Evolutionary conservation across 202 grass and related monocot species (phyloP).

Genomic region (Schoenoplectus triqueter): DNA sequence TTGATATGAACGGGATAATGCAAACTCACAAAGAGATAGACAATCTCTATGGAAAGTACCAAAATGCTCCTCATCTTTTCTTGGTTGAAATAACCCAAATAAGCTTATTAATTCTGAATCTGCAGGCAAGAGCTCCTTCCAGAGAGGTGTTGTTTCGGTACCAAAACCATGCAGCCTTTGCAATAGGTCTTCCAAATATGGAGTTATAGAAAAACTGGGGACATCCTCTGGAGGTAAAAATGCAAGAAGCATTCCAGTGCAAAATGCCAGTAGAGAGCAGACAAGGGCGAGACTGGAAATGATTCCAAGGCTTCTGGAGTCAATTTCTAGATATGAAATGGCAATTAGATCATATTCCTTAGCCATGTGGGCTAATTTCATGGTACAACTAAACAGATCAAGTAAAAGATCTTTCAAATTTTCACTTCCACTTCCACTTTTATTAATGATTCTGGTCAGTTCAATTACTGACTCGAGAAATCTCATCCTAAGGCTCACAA

Average conservation of each 20-base stretch:
- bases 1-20: slow-evolving; percentile 50
- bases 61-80: slow-evolving; percentile 46
- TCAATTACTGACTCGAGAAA: slow-evolving; percentile 63
- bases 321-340: slow-evolving; percentile 72
- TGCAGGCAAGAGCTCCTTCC: slow-evolving; percentile 50
- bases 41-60: slow-evolving; percentile 46
- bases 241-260: slow-evolving; percentile 56
- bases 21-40: slow-evolving; percentile 57
- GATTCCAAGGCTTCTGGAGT: slow-evolving; percentile 50
- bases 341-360: slow-evolving; percentile 80
- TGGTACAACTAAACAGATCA: slow-evolving; percentile 57
- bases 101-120: slow-evolving; percentile 42
- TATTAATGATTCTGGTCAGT: slow-evolving; percentile 53
- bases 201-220: slow-evolving; percentile 47
- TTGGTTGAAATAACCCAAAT: slow-evolving; percentile 40
- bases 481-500: slow-evolving; percentile 69
- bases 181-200: slow-evolving; percentile 60
- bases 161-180: slow-evolving; percentile 52
- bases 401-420: slow-evolving; percentile 41
- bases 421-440: slow-evolving; percentile 12
- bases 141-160: slow-evolving; percentile 39
- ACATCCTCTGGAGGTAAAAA: slow-evolving; percentile 28
- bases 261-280: slow-evolving; percentile 80
- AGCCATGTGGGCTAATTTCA: slow-evolving; percentile 56
- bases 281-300: slow-evolving; percentile 66